A percentile compares a stretch with the other conserved stretches of the same genome.
These are phyloP conservation scores for Aspergillus fructus DNA, from an alignment of 2,329 filamentous ascomycete genomes.

Conservation along the genomic window DNA sequence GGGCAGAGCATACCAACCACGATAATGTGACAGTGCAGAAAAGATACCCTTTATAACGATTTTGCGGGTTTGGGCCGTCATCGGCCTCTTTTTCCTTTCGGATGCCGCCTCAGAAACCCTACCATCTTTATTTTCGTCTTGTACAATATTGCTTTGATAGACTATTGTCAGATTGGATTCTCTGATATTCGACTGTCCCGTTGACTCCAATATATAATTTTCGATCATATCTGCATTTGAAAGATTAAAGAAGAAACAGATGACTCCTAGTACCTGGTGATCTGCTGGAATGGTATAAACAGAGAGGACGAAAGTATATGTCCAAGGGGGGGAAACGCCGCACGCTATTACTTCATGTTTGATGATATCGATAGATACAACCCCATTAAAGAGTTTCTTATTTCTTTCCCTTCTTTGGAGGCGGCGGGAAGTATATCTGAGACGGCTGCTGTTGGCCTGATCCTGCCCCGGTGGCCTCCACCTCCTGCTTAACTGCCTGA, in stretches of 20 bases:
- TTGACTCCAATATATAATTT: not conserved
- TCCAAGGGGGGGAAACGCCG: not conserved
- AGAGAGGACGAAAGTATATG: not conserved
- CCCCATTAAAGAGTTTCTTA: constrained; percentile 10
- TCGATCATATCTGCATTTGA: not conserved
- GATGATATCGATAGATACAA: not conserved
- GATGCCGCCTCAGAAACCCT: too few species aligned
- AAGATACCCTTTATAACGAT: too few species aligned
- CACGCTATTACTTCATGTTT: not conserved
- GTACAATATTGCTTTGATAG: not conserved
- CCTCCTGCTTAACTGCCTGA: constrained; percentile 22
- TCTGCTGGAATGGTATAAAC: constrained; percentile 8
- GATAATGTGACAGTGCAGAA: too few species aligned
- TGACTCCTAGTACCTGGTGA: constrained; percentile 2
- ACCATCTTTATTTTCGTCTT: not conserved
- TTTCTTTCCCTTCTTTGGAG: constrained; percentile 41
- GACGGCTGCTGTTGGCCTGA: constrained; percentile 18
- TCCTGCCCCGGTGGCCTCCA: constrained; percentile 17
- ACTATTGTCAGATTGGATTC: not conserved
- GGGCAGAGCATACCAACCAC: not conserved
- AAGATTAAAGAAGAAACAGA: constrained; percentile 1
- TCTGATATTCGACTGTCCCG: not conserved
- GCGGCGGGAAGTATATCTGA: constrained; percentile 45
- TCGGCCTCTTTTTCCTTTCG: not conserved
- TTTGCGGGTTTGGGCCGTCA: not conserved